Evolutionary conservation across 352 stramenopile genomes (phyloP).

Genomic region (Phytopythium delawarense): DNA sequence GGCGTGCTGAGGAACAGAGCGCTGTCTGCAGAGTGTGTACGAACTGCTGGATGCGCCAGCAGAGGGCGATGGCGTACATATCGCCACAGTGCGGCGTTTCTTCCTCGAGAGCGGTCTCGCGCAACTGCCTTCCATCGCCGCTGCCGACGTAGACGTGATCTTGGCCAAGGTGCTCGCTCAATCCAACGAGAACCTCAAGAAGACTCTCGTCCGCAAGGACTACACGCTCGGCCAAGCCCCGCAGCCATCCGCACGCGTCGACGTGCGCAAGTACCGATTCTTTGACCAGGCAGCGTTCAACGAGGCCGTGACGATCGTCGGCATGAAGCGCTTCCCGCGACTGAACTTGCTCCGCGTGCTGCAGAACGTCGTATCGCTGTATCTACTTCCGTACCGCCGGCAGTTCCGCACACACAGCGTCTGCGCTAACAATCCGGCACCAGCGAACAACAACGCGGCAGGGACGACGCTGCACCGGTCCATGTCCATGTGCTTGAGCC

Average conservation of each 20-base stretch:
- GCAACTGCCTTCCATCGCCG: slow-evolving; percentile 33
- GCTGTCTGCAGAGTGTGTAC: slow-evolving; percentile 33
- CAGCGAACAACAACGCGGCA: background rate
- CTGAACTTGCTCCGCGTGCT: slow-evolving; percentile 47
- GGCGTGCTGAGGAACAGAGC: slow-evolving; percentile 3
- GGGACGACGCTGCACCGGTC: background rate
- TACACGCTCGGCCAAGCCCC: slow-evolving; percentile 29
- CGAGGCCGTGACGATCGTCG: slow-evolving; percentile 61
- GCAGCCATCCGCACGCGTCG: background rate
- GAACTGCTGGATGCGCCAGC: slow-evolving; percentile 42
- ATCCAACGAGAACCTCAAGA: slow-evolving; percentile 47
- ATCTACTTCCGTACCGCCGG: slow-evolving; percentile 33
- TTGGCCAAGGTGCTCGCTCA: slow-evolving; percentile 58
- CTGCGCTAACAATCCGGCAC: background rate
- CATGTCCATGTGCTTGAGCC: slow-evolving; percentile 8
- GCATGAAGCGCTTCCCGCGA: slow-evolving; percentile 55
- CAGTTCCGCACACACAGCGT: slow-evolving; percentile 10
- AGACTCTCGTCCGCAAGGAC: slow-evolving; percentile 48
- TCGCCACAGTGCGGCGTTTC: slow-evolving; percentile 62
- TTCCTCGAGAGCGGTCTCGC: slow-evolving; percentile 62
- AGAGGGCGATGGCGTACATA: slow-evolving; percentile 50
- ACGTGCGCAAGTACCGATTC: slow-evolving; percentile 33
- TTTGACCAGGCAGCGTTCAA: slow-evolving; percentile 71
- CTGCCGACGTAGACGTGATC: slow-evolving; percentile 65
- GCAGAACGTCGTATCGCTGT: slow-evolving; percentile 49